A percentile compares a stretch with the other conserved stretches of the same genome.
Conservation (phyloP, 441 rosid species). For the Erysimum pusillum region DNA sequence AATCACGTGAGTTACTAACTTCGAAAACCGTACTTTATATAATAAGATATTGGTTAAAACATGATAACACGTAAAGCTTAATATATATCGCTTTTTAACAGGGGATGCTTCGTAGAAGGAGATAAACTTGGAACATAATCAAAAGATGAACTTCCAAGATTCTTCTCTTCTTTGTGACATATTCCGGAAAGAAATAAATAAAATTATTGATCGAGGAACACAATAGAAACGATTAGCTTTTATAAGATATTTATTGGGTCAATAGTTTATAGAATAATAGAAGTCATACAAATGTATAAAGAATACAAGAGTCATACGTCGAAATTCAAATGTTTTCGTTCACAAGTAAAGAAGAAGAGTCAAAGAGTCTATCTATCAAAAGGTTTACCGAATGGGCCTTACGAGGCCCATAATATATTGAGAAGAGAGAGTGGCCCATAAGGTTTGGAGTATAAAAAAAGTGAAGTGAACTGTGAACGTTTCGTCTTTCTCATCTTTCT, state of each 20-base stretch:
- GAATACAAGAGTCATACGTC: background rate
- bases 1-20: no score
- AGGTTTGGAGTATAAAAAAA: no score
- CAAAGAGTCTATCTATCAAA: no score
- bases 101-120: constrained; percentile 11
- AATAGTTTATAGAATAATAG: background rate
- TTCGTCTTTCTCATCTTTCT: no score
- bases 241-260: constrained; percentile 10
- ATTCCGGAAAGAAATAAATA: background rate
- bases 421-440: no score
- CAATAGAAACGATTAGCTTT: background rate
- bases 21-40: no score
- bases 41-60: no score
- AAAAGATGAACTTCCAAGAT: constrained; percentile 23
- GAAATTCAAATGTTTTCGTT: background rate
- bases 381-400: background rate
- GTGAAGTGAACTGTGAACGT: no score
- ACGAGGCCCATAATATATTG: no score
- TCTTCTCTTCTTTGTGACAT: constrained; percentile 23
- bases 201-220: background rate
- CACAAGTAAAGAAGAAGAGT: no score
- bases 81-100: constrained; percentile 11
- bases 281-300: background rate
- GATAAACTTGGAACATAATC: constrained; percentile 16
- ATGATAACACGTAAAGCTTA: constrained; percentile 38